Conservation (phyloP, 2,329 filamentous ascomycete genomes). For the Colletotrichum scovillei region DNA sequence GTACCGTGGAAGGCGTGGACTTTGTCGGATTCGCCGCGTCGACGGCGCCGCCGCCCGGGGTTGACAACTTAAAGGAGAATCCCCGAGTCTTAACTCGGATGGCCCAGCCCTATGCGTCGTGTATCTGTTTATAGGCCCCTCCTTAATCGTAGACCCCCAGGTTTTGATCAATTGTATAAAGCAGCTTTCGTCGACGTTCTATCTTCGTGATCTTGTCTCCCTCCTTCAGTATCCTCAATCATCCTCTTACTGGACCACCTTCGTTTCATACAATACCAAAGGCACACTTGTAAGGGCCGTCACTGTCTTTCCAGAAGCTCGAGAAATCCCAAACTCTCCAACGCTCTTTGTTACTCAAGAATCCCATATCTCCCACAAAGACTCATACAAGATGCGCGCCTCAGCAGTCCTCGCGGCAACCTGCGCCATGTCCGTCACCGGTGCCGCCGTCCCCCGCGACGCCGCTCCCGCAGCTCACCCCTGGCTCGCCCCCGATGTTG, state of each 20-base stretch:
- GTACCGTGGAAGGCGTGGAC: not conserved
- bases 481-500: slow-evolving; percentile 18
- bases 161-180: not conserved
- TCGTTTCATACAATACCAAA: not conserved
- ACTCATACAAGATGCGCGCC: slow-evolving; percentile 11
- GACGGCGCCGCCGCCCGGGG: slow-evolving; percentile 9
- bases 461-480: slow-evolving; percentile 17
- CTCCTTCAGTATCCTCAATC: not conserved
- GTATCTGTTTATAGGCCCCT: not conserved
- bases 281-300: not conserved
- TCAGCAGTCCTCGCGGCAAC: slow-evolving; percentile 25
- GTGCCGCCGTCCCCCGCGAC: not conserved
- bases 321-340: not conserved
- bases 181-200: not conserved
- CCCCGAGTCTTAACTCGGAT: not conserved
- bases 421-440: slow-evolving; percentile 7
- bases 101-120: not conserved
- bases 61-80: not conserved
- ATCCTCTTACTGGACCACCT: not conserved
- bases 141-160: no score
- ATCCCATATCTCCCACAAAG: not conserved
- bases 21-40: slow-evolving; percentile 18
- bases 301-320: not conserved
- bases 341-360: not conserved
- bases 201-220: not conserved